Evolutionary conservation across 768 basidiomycete species (phyloP).

Genomic region (Tricholoma hemisulphureum): DNA sequence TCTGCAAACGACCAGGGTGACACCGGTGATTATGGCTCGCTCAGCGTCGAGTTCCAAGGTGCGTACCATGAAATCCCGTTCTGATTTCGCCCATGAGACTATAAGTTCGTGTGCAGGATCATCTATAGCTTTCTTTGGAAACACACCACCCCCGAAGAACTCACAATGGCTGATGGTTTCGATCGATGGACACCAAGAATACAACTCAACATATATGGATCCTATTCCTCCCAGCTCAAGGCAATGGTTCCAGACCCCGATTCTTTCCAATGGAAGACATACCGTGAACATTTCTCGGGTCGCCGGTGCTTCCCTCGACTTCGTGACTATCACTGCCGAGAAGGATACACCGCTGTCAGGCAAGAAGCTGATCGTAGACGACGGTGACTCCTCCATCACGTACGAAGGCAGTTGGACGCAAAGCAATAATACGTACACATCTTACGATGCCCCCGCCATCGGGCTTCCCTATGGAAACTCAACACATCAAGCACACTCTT

Average conservation of each 20-base stretch:
- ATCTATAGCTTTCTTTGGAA: conserved; percentile 12
- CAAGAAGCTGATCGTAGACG: conserved; percentile 21
- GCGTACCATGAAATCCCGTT: not conserved
- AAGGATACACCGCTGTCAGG: conserved; percentile 19
- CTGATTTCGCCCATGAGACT: not conserved
- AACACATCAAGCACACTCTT: conserved; percentile 20
- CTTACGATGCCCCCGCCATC: conserved; percentile 5
- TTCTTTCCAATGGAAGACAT: conserved; percentile 18
- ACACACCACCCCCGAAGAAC: conserved; percentile 3
- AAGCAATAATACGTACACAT: conserved; percentile 10
- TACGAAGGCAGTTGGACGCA: conserved; percentile 19
- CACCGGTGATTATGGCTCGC: conserved; percentile 6
- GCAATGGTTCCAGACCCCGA: conserved; percentile 26
- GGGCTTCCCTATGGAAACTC: conserved; percentile 26
- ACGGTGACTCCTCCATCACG: conserved; percentile 17
- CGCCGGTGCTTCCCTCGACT: conserved; percentile 23
- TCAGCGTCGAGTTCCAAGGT: conserved; percentile 9
- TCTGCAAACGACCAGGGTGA: not conserved
- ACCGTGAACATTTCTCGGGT: conserved; percentile 16
- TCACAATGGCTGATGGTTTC: conserved; percentile 16
- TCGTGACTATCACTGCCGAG: conserved; percentile 18
- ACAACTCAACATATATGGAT: conserved; percentile 11
- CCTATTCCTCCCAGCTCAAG: conserved; percentile 13
- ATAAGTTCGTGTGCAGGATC: conserved; percentile 7
- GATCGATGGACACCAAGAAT: conserved; percentile 17